These are phyloP conservation scores for Acrodontium crateriforme DNA, from an alignment of 2,329 filamentous ascomycete species.

Conservation along the genomic window DNA sequence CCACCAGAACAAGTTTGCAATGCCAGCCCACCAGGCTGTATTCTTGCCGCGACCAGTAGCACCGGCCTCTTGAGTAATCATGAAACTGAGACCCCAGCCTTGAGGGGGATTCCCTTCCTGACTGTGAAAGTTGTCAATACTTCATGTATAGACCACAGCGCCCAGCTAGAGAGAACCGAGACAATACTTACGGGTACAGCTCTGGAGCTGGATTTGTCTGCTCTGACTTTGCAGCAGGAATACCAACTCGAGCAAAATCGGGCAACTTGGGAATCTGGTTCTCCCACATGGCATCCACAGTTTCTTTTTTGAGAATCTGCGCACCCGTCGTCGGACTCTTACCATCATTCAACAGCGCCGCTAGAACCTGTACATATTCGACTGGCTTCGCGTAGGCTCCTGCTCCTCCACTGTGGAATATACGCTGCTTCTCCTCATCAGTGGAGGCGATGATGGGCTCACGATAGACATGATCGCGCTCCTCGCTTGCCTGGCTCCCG, in stretches of 20 bases:
- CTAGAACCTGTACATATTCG: conserved; percentile 50
- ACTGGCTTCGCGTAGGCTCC: conserved; percentile 45
- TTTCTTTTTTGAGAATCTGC: conserved; percentile 41
- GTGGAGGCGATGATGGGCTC: conserved; percentile 32
- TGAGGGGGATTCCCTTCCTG: conserved; percentile 39
- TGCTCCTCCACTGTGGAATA: conserved; percentile 48
- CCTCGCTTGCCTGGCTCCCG: conserved; percentile 19
- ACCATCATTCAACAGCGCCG: conserved; percentile 50
- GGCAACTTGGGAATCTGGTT: conserved; percentile 35
- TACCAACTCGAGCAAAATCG: conserved; percentile 21
- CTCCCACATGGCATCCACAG: conserved; percentile 48
- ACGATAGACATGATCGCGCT: conserved; percentile 39
- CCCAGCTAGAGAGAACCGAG: conserved; percentile 7
- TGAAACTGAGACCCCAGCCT: conserved; percentile 45
- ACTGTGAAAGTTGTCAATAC: too few species aligned
- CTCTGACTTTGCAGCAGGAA: conserved; percentile 21
- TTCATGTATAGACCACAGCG: too few species aligned
- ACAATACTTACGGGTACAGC: conserved; percentile 30
- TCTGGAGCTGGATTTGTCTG: conserved; percentile 29
- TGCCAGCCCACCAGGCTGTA: conserved; percentile 23
- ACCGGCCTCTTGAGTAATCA: conserved; percentile 21
- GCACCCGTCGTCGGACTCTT: conserved; percentile 41
- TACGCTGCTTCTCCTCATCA: conserved; percentile 28
- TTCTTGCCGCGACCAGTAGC: conserved; percentile 21
- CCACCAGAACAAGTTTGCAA: conserved; percentile 27